Base-by-base conservation (phyloP, 768 basidiomycete genomes). In the Daedalea quercina region DNA sequence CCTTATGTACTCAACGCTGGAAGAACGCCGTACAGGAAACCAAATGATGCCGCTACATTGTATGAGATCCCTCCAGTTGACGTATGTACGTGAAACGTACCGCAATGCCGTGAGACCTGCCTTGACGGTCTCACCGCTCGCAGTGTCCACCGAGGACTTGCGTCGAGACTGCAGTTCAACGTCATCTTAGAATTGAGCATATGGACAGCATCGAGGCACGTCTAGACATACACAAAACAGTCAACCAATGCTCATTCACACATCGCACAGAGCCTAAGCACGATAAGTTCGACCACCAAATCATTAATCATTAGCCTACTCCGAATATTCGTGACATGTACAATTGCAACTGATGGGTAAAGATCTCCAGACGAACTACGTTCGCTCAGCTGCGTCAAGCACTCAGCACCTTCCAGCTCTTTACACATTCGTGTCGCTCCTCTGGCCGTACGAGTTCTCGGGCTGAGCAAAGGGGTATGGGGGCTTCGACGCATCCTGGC, bases 251-350 rank as follows among this genome's bases (percentile, higher is more conserved):
- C 7, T 20, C 23, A 45, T 45, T 7, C 15, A 40, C 13, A 20
- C 6, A 45, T 20, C 44, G 37, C 19, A 45, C 26, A 20, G 3
- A 15, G 13, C 9, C 3, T 26, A 47, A 8, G 15, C 9, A 34
- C 8, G 15, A 31, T 4, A 19, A 47, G 41, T 15, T 51, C 41
- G 50, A 51, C 50, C 50, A 51, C 40, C 50, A 51, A 12, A 51
- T 51, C 50, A 43, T 51, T 25, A 51, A 9, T 51, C 50, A 51
- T 51, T 51, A 25, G 50, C 26, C 50, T 43, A 51, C 50, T 51
- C 41, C 26, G 50, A 42, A 43, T 28, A 42, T 51, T 9, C 50
- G n/a, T 6, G 37, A 42, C 25, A 43, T 51, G 50, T 43, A 42
- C 37, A 43, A 51, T 26, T 51, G 41, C 24, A 51, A 51, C 23